Conservation (phyloP, 148 eudicot species). For the Rhododendron mucronatum region DNA sequence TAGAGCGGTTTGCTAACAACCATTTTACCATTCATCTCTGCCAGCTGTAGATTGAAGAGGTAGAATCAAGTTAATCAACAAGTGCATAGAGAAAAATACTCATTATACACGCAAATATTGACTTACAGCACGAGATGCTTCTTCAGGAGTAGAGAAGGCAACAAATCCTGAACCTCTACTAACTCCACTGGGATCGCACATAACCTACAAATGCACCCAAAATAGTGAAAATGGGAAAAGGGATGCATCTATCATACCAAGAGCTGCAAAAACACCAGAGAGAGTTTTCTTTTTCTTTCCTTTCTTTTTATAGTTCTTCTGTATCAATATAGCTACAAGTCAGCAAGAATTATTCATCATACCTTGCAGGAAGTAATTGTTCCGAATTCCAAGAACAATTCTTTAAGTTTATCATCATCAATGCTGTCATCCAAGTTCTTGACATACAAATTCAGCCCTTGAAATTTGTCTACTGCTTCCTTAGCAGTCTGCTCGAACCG, state of each 20-base stretch:
- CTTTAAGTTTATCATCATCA: slow-evolving; percentile 80
- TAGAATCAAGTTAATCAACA: not conserved
- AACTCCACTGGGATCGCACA: slow-evolving; percentile 77
- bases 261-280: not conserved
- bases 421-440: slow-evolving; percentile 69
- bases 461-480: slow-evolving; percentile 58
- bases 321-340: not conserved
- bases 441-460: slow-evolving; percentile 52
- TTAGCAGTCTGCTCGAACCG: slow-evolving; percentile 56
- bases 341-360: not conserved
- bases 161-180: slow-evolving; percentile 88
- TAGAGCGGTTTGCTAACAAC: slow-evolving; percentile 75
- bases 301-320: not conserved
- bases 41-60: slow-evolving; percentile 36
- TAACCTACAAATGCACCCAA: slow-evolving; percentile 39
- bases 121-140: slow-evolving; percentile 78
- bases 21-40: slow-evolving; percentile 88
- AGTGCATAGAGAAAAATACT: not conserved
- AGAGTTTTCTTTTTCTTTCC: not conserved
- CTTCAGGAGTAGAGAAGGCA: slow-evolving; percentile 70
- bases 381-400: slow-evolving; percentile 65
- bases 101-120: not conserved
- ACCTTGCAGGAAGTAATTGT: slow-evolving; percentile 83
- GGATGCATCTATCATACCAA: not conserved
- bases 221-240: not conserved